phyloP scores from a whole-genome alignment of 768 basidiomycete species.

The Mycena olivaceomarginata region DNA sequence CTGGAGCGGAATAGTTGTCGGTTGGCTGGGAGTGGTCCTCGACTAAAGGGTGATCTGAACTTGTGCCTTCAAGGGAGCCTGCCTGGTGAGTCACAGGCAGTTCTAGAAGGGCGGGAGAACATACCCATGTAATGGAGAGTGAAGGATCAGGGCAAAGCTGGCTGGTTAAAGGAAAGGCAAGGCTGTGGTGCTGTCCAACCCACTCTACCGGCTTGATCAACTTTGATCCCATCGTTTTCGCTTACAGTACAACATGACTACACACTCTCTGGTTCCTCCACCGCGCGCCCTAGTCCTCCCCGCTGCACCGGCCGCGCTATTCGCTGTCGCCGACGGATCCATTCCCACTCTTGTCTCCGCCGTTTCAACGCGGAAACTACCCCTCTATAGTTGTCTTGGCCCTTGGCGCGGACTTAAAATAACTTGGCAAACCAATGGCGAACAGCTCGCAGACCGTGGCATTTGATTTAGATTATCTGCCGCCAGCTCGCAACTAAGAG shows the following conservation, averaged over 20 bases:
- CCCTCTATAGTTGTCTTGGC: too few species aligned
- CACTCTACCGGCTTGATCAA: background rate
- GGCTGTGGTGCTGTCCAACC: constrained; percentile 7
- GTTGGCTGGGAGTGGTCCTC: constrained; percentile 7
- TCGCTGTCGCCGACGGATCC: too few species aligned
- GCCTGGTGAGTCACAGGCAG: background rate
- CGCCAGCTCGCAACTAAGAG: too few species aligned
- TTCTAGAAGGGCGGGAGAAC: constrained; percentile 27
- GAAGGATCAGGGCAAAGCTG: background rate
- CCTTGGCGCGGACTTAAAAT: too few species aligned
- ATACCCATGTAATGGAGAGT: constrained; percentile 37
- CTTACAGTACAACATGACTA: background rate
- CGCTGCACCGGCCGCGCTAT: too few species aligned
- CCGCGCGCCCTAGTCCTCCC: too few species aligned
- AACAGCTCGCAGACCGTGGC: too few species aligned
- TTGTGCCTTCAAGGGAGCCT: constrained; percentile 29
- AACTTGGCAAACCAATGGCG: too few species aligned
- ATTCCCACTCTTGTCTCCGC: too few species aligned
- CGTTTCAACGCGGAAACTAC: too few species aligned
- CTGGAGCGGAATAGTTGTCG: background rate
- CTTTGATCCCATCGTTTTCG: background rate
- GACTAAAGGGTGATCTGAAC: constrained; percentile 36
- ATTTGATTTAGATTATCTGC: too few species aligned
- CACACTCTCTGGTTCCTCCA: too few species aligned
- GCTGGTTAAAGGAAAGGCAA: background rate